A percentile compares a stretch with the other conserved stretches of the same genome.
phyloP scores from a whole-genome alignment of 768 basidiomycete genomes.

The Xanthoconium purpureum region DNA sequence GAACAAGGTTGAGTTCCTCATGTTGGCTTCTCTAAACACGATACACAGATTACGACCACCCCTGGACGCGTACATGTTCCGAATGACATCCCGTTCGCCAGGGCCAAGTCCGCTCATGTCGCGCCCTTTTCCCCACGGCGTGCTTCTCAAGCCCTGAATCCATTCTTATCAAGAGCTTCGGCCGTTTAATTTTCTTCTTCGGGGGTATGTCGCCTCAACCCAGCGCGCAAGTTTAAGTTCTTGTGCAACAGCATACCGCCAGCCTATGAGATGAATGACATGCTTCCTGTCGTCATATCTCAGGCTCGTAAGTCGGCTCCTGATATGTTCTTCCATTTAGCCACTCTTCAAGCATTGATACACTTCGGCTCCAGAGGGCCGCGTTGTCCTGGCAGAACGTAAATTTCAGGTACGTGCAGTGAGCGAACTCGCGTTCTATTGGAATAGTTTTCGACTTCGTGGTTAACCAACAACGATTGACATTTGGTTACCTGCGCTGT shows the following conservation, averaged over 20 bases:
- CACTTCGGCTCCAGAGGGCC: not conserved
- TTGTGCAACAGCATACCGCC: conserved; percentile 1
- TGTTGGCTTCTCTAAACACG: not conserved
- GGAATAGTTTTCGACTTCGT: not conserved
- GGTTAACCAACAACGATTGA: no score
- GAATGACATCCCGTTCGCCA: not conserved
- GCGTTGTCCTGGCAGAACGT: not conserved
- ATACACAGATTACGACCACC: conserved; percentile 6
- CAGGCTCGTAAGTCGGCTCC: not conserved
- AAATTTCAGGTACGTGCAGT: not conserved
- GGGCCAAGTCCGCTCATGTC: not conserved
- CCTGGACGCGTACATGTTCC: not conserved
- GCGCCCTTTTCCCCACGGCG: conserved; percentile 10
- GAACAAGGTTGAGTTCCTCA: conserved; percentile 13
- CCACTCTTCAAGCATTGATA: not conserved
- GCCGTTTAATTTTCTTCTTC: conserved; percentile 9
- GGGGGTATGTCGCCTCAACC: not conserved
- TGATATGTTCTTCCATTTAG: not conserved
- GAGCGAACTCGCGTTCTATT: not conserved
- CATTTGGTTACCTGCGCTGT: not conserved
- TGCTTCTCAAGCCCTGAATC: conserved; percentile 11
- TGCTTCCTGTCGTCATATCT: not conserved
- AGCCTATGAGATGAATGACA: conserved; percentile 4
- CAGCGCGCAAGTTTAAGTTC: not conserved
- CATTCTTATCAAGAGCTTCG: conserved; percentile 10